Evolutionary conservation across 2,329 filamentous ascomycete genomes (phyloP), one percentile per base, ranked within the genome.

Genomic region (Talaromyces rugulosus): DNA sequence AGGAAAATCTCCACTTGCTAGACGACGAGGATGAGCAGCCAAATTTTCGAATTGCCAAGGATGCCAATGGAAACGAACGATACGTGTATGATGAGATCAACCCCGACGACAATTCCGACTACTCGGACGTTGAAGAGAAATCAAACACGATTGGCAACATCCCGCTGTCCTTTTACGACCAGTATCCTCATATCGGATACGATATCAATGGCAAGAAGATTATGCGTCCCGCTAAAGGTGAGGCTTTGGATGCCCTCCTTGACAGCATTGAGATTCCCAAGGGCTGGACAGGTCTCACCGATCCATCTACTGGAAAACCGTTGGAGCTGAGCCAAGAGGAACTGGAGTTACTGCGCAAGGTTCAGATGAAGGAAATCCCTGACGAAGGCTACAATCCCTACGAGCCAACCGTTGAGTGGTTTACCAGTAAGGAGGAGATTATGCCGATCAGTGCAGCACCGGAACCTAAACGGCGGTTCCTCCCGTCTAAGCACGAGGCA

Each of bases 201-300:
- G 91, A 97, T 71, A 98, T 99, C 80, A 96, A 99, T 76, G 95
- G 95, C 76, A 97, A 96, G 84, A 96, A 91, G 77, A 96, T 99
- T 66, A 91, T 96, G 88, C 89, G 95, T 58, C 95, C 95, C 6
- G 95, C 96, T 4, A 94, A 92, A 68, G 94, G 94, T 58, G 90
- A 96, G 74, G 95, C 95, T 40, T 81, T 99, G 34, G 95, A 99
- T 81, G 92, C 92, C 12, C 83, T 99, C 51, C 83, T 99, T 9
- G 94, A 99, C 71, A 97, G 91, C 77, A 99, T 99, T 70, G 95
- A 99, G 72, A 83, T 99, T 40, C 95, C 95, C 14, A 92, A 96
- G 82, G 95, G 94, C 66, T 99, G 93, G 92, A 99, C 95, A 59
- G 95, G 94, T 62, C 81, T 98, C 66, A 97, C 92, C 8, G 95